Conservation (phyloP, 106 monocot genomes). For the Posidonia australis region DNA sequence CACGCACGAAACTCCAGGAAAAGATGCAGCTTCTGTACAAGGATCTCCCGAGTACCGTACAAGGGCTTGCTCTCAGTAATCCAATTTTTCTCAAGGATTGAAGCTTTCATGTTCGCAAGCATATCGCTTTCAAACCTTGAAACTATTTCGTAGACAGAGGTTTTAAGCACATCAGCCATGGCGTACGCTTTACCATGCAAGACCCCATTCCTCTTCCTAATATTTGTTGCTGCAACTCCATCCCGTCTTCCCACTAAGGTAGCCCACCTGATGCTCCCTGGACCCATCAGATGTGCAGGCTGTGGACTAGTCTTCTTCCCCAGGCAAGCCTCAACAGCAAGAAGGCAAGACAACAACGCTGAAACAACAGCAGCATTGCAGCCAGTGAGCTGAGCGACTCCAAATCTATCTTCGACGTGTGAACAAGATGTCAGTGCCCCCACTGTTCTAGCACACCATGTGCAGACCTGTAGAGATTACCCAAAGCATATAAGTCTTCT, state of each 20-base stretch:
- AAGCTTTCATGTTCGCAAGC: conserved; percentile 44
- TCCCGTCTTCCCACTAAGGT: conserved; percentile 32
- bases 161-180: conserved; percentile 81
- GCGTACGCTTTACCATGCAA: conserved; percentile 59
- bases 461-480: conserved; percentile 39
- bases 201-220: conserved; percentile 30
- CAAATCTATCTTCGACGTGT: conserved; percentile 69
- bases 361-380: conserved; percentile 59
- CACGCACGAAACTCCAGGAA: conserved; percentile 60
- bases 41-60: conserved; percentile 51
- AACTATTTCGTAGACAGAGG: conserved; percentile 72
- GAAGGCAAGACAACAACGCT: conserved; percentile 52
- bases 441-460: conserved; percentile 61
- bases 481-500: background rate
- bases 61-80: conserved; percentile 57
- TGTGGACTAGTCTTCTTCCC: conserved; percentile 79
- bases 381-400: conserved; percentile 82
- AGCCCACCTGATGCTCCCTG: conserved; percentile 67
- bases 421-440: conserved; percentile 68
- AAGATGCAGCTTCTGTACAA: conserved; percentile 61
- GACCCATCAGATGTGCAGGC: conserved; percentile 45
- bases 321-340: conserved; percentile 76
- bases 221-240: conserved; percentile 10
- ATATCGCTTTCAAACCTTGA: conserved; percentile 60
- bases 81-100: conserved; percentile 73